phyloP scores from a whole-genome alignment of 2,329 filamentous ascomycete species.

The Geosmithia putterillii region DNA sequence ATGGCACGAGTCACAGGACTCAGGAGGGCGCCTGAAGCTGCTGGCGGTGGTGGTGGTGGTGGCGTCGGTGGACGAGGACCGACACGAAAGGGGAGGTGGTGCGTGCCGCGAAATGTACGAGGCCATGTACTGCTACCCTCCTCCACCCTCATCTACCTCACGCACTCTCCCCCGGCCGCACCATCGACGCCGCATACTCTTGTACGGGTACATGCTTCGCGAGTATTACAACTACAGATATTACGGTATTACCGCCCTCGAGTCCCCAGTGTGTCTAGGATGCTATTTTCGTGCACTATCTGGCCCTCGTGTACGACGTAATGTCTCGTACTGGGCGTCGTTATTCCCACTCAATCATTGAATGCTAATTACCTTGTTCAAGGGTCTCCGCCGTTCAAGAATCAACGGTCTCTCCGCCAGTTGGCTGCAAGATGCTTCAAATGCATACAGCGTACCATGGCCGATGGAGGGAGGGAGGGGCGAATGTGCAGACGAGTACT shows the following conservation, averaged over 20 bases:
- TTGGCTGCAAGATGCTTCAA: neutral
- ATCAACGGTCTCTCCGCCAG: neutral
- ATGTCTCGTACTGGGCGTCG: neutral
- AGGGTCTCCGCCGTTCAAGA: neutral
- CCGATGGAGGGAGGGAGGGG: too few species aligned
- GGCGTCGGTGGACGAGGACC: neutral
- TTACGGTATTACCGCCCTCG: too few species aligned
- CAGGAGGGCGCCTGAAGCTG: neutral
- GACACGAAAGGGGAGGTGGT: neutral
- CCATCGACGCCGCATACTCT: neutral
- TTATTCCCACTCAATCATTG: neutral
- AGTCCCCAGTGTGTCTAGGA: neutral
- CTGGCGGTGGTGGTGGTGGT: neutral
- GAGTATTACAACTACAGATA: too few species aligned
- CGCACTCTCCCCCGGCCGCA: too few species aligned
- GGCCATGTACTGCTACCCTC: too few species aligned
- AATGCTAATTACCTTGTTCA: neutral
- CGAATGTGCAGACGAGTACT: too few species aligned
- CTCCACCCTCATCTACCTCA: too few species aligned
- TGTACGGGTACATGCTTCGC: too few species aligned
- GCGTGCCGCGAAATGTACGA: neutral
- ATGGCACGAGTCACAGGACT: too few species aligned
- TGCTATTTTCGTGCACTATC: neutral
- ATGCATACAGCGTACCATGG: too few species aligned
- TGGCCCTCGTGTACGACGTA: neutral